Conservation (phyloP, 805 yeast species). For the Sporopachydermia quercuum region DNA sequence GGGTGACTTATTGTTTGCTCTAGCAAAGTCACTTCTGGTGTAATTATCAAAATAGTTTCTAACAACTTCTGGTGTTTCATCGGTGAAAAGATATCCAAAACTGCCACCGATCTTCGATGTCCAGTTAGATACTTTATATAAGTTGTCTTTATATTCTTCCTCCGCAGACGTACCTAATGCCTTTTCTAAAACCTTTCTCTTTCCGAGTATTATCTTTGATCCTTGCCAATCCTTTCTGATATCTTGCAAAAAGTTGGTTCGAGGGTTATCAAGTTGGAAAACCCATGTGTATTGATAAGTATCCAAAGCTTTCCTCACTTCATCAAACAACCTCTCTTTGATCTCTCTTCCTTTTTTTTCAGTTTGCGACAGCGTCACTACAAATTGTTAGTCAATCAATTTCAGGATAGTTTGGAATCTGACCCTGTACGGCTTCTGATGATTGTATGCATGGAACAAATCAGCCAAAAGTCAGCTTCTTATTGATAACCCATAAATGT, state of each 20-base stretch:
- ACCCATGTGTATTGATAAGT: constrained; percentile 71
- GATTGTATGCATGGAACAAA: too few species aligned
- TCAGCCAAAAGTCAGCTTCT: too few species aligned
- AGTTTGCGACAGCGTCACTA: constrained; percentile 84
- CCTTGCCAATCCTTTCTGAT: constrained; percentile 89
- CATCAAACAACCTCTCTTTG: constrained; percentile 83
- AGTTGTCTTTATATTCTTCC: constrained; percentile 79
- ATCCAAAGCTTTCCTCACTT: constrained; percentile 71
- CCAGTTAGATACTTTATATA: constrained; percentile 49
- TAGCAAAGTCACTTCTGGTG: constrained; percentile 66
- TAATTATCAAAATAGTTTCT: constrained; percentile 71
- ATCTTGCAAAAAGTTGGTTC: constrained; percentile 91
- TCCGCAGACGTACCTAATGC: constrained; percentile 81
- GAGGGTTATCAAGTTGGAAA: constrained; percentile 74
- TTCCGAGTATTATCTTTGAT: constrained; percentile 78
- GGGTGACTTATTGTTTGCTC: constrained; percentile 81
- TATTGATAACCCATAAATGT: too few species aligned
- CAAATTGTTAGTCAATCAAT: constrained; percentile 2
- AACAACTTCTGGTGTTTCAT: constrained; percentile 84
- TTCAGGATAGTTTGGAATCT: background rate
- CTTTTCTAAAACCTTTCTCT: constrained; percentile 82
- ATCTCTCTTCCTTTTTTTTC: constrained; percentile 92
- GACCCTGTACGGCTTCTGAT: too few species aligned
- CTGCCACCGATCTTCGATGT: constrained; percentile 42
- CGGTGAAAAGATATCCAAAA: constrained; percentile 77